Evolutionary conservation across 257 asterid species (phyloP), one percentile per base, ranked within the genome.

Genomic region (Ajuga chamaepitys): DNA sequence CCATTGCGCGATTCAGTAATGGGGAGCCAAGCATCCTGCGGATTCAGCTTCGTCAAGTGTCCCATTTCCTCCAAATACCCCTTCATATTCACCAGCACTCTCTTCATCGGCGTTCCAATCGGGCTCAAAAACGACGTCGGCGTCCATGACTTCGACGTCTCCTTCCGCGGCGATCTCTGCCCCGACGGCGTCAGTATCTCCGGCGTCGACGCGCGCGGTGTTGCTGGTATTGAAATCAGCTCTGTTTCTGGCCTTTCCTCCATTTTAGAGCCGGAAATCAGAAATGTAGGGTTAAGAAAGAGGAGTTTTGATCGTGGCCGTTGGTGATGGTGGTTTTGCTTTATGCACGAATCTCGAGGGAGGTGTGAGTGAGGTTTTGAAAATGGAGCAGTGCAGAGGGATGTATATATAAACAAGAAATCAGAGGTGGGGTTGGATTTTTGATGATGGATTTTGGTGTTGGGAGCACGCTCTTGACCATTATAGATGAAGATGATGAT

Each of bases 21-120:
- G 3, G 99, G 99, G 66, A 94, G 96, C 99, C 99, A 94, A 45
- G 99, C 97, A 67, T 94, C 99, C 54, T 94, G 97, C 0, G 99
- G 99, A 59, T 94, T 94, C 2, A 94, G 89, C 81, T 94, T 94
- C 1, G 99, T 94, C 68, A 94, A 76, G 38, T 94, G 99, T 3
- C 99, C 99, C 32, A 94, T 88, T 58, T 94, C 99, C 75, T 94
- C 99, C 72, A 94, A 73, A 24, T 94, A 94, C 0, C 96, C 88
- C 64, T 94, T 94, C 99, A 94, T 94, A 37, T 94, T 94, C 1
- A 88, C 75, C 67, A 94, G 71, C 35, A 90, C 99, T 77, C 88
- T 88, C 37, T 94, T 90, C 97, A 94, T 90, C 5, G 99, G 99
- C 1, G 99, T 94, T 6, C 99, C 99, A 41, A 94, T 94, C 56